Evolutionary conservation across 441 rosid genomes (phyloP), one percentile per base, ranked within the genome.

Genomic region (Populus hybrid): DNA sequence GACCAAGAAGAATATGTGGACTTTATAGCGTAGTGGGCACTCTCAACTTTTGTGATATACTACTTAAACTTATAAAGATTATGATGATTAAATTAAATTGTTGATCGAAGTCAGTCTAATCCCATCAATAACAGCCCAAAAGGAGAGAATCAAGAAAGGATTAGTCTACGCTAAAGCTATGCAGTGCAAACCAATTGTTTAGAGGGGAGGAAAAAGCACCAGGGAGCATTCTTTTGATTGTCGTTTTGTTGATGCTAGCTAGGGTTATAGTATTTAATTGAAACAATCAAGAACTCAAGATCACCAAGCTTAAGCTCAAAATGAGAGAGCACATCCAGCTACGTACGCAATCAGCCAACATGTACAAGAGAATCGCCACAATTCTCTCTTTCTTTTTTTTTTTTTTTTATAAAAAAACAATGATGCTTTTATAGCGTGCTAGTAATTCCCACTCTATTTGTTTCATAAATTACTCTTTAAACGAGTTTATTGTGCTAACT

Each of bases 61-160:
- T 63, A 12, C 73, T 59, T 74, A 73, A 79, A 68, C 65, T 21
- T 69, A 61, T 53, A 64, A 74, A 45, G 84, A 81, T 76, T 21
- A 68, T 74, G 84, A 79, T 76, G 20, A 68, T 71, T 45, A 45
- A 45, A 45, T 45, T 45, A 45, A 45, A 65, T 53, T 64, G 71
- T 63, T 70, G 81, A 78, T 76, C 76, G 68, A 42, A 50, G 69
- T 77, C 76, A 71, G 74, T 77, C 77, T 78, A 80, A 76, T 78
- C 78, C 73, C 50, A 68, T 35, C n/a, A 42, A 71, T 45, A 61
- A 68, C 74, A 33, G 42, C 70, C 66, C 26, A 68, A 23, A 71
- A 71, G 64, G 21, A 20, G 5, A 10, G 23, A 21, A 67, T 53
- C 67, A 33, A 50, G 21, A 45, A 68, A 35, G 29, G 40, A 35